Conservation (phyloP, 257 asterid genomes). For the Leonotis leonurus region DNA sequence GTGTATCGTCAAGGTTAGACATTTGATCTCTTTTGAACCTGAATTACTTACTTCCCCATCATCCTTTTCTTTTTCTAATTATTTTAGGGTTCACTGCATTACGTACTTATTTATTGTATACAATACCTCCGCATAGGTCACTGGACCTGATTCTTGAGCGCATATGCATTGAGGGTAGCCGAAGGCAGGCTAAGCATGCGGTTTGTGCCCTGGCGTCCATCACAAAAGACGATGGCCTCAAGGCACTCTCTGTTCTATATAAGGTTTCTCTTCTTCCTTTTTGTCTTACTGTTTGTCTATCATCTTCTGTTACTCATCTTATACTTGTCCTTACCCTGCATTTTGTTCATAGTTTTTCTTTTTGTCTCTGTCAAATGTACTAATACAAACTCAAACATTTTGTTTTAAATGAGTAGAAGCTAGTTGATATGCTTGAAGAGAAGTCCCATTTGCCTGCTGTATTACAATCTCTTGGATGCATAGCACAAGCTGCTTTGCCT, state of each 20-base stretch:
- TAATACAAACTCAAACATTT: background rate
- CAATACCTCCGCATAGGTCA: conserved; percentile 45
- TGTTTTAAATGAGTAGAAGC: conserved; percentile 52
- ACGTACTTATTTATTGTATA: conserved; percentile 11
- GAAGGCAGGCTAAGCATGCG: conserved; percentile 98
- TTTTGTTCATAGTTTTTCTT: conserved; percentile 13
- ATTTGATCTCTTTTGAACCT: background rate
- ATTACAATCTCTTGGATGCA: conserved; percentile 95
- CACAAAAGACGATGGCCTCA: conserved; percentile 97
- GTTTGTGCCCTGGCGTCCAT: conserved; percentile 96
- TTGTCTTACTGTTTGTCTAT: background rate
- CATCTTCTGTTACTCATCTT: background rate
- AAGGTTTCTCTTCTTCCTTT: conserved; percentile 48
- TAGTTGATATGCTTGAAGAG: conserved; percentile 92
- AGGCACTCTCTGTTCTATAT: conserved; percentile 97
- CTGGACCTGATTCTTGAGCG: conserved; percentile 96
- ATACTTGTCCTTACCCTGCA: background rate
- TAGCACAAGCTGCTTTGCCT: conserved; percentile 97
- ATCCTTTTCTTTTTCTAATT: background rate
- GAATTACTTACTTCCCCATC: background rate
- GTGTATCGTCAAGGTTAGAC: conserved; percentile 79
- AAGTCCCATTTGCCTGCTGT: conserved; percentile 91
- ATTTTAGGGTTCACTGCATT: background rate
- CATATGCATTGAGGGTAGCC: conserved; percentile 93
- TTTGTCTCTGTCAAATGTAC: background rate